A percentile compares a stretch with the other conserved stretches of the same genome.
Conservation (phyloP, 768 basidiomycete genomes). For the Auriscalpium vulgare region DNA sequence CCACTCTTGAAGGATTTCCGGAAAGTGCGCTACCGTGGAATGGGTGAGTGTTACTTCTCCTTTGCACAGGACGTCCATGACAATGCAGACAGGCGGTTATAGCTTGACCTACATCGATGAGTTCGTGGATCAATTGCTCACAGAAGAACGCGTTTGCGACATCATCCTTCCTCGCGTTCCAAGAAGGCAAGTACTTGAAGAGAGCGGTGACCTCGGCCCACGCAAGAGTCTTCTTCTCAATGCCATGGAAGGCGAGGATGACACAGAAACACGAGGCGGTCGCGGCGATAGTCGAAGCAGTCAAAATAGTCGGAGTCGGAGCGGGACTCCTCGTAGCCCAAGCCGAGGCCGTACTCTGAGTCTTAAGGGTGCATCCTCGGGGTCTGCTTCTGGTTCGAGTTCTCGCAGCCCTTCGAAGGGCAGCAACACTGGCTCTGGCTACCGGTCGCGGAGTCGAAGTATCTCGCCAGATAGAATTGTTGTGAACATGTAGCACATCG, state of each 20-base stretch:
- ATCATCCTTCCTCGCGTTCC: constrained; percentile 88
- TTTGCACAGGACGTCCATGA: background rate
- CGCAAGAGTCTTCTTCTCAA: constrained; percentile 82
- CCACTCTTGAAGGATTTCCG: constrained; percentile 91
- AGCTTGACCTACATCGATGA: constrained; percentile 85
- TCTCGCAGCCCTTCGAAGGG: constrained; percentile 55
- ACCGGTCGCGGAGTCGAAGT: constrained; percentile 29
- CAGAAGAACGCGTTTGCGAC: constrained; percentile 91
- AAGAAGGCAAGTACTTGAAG: constrained; percentile 83
- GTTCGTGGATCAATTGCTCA: constrained; percentile 76
- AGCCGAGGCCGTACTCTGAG: constrained; percentile 17
- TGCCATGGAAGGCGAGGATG: constrained; percentile 73
- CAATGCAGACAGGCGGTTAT: constrained; percentile 62
- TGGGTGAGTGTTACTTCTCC: constrained; percentile 44
- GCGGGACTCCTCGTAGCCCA: constrained; percentile 25
- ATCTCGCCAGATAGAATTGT: constrained; percentile 40
- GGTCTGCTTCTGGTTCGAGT: constrained; percentile 32
- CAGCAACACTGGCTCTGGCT: constrained; percentile 22
- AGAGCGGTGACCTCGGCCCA: constrained; percentile 82
- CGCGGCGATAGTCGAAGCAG: constrained; percentile 34
- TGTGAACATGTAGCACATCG: constrained; percentile 15
- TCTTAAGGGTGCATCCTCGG: constrained; percentile 34
- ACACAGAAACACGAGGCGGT: constrained; percentile 26
- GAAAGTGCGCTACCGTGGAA: constrained; percentile 75
- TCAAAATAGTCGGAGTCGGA: constrained; percentile 21